Conservation (phyloP, 768 basidiomycete species). For the Exsudoporus frostii region DNA sequence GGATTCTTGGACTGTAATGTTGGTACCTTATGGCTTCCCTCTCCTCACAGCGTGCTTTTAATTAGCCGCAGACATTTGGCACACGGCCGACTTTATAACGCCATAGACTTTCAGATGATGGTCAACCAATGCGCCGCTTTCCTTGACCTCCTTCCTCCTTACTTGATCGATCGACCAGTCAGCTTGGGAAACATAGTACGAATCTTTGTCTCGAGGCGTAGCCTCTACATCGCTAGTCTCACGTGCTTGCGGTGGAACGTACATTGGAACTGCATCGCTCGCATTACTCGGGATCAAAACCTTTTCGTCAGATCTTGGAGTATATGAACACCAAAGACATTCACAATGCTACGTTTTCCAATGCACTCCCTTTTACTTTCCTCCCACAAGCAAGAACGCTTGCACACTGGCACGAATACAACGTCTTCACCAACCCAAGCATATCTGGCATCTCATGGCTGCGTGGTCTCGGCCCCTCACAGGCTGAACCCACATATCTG, state of each 20-base stretch:
- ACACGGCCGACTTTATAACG: constrained; percentile 51
- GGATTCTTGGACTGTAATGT: constrained; percentile 63
- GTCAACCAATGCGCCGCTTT: constrained; percentile 44
- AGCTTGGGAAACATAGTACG: constrained; percentile 56
- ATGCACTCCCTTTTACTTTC: constrained; percentile 44
- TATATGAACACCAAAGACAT: constrained; percentile 72
- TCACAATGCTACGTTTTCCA: constrained; percentile 56
- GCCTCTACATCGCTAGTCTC: neutral
- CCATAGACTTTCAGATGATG: constrained; percentile 47
- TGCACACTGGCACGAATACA: constrained; percentile 73
- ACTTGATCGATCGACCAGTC: constrained; percentile 53
- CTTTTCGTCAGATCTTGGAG: constrained; percentile 51
- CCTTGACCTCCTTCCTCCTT: constrained; percentile 46
- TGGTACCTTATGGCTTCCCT: constrained; percentile 4
- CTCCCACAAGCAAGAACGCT: constrained; percentile 56
- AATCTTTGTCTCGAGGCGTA: neutral
- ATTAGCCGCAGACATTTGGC: constrained; percentile 41
- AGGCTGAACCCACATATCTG: neutral
- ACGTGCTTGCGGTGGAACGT: constrained; percentile 43
- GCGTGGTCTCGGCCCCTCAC: neutral
- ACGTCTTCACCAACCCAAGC: constrained; percentile 55
- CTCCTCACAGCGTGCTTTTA: neutral
- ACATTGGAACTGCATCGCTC: constrained; percentile 9
- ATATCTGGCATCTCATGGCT: constrained; percentile 44
- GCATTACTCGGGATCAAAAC: neutral